Conservation (phyloP, 1,284 basidiomycete species). For the Leccinum solheimii region DNA sequence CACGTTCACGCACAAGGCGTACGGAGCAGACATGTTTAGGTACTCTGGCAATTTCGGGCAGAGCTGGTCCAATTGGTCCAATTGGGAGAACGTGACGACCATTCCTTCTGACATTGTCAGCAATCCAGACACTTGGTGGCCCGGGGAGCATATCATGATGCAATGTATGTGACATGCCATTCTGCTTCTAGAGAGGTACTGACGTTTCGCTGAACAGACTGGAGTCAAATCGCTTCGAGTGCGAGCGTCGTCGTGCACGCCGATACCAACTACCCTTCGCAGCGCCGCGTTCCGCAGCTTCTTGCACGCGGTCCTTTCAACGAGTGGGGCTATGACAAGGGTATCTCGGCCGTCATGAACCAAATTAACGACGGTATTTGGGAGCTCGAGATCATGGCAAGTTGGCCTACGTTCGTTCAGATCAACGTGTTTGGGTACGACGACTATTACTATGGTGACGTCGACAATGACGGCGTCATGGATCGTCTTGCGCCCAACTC, state of each 20-base stretch:
- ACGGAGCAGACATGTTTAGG: slow-evolving; percentile 84
- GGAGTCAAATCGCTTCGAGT: slow-evolving; percentile 65
- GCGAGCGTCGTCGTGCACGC: slow-evolving; percentile 73
- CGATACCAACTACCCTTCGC: slow-evolving; percentile 60
- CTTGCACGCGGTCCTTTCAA: slow-evolving; percentile 88
- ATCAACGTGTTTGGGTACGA: slow-evolving; percentile 88
- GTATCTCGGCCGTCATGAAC: slow-evolving; percentile 67
- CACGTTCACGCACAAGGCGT: slow-evolving; percentile 76
- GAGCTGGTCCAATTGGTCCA: slow-evolving; percentile 78
- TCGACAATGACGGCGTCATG: slow-evolving; percentile 81
- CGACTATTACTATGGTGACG: slow-evolving; percentile 88
- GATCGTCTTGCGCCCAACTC: slow-evolving; percentile 90
- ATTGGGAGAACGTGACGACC: slow-evolving; percentile 72
- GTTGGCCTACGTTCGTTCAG: slow-evolving; percentile 86
- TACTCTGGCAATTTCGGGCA: slow-evolving; percentile 86
- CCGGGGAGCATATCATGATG: slow-evolving; percentile 80
- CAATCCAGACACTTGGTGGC: slow-evolving; percentile 67
- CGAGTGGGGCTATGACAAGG: slow-evolving; percentile 86
- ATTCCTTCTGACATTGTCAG: slow-evolving; percentile 62
- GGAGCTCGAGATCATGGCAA: slow-evolving; percentile 82
- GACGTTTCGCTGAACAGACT: slow-evolving; percentile 52
- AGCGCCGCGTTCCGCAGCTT: slow-evolving; percentile 82
- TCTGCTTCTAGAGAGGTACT: not conserved
- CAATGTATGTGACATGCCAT: slow-evolving; percentile 61
- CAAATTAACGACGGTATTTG: slow-evolving; percentile 64